A percentile compares a stretch with the other conserved stretches of the same genome.
Conservation (phyloP, 108 stramenopile genomes). For the Cylindrotheca closterium region DNA sequence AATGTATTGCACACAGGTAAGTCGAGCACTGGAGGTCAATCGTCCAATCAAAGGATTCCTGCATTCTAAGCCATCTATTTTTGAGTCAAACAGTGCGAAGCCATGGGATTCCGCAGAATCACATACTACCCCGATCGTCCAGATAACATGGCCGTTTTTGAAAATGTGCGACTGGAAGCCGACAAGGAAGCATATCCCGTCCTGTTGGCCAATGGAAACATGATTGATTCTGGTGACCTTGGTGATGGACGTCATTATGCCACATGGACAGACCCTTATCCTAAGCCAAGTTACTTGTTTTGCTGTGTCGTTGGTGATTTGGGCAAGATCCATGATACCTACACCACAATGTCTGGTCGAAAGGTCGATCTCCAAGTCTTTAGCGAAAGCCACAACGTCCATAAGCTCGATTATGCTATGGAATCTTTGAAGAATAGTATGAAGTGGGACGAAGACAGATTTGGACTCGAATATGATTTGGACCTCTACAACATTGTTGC, state of each 20-base stretch:
- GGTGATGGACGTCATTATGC: constrained; percentile 74
- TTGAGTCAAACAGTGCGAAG: constrained; percentile 38
- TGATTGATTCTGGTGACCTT: constrained; percentile 56
- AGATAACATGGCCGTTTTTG: constrained; percentile 93
- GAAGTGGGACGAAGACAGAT: constrained; percentile 97
- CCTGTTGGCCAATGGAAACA: constrained; percentile 92
- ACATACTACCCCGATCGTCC: constrained; percentile 95
- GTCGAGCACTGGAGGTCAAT: too few species aligned
- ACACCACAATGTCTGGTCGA: constrained; percentile 71
- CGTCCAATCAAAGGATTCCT: too few species aligned
- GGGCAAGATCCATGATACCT: constrained; percentile 73
- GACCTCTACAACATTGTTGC: constrained; percentile 96
- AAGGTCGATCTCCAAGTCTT: constrained; percentile 82
- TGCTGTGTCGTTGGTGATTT: constrained; percentile 92
- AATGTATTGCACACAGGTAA: constrained; percentile 90
- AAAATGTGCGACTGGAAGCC: constrained; percentile 75
- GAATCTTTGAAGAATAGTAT: constrained; percentile 82
- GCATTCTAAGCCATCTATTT: too few species aligned
- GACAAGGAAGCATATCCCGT: constrained; percentile 77
- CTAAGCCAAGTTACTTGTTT: constrained; percentile 96
- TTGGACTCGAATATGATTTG: constrained; percentile 94
- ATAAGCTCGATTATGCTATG: constrained; percentile 89
- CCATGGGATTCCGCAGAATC: constrained; percentile 89
- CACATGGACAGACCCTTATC: constrained; percentile 92
- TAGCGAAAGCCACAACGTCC: constrained; percentile 82